Evolutionary conservation across 2,329 filamentous ascomycete species (phyloP).

Genomic region (Calonectria multiphialidica): DNA sequence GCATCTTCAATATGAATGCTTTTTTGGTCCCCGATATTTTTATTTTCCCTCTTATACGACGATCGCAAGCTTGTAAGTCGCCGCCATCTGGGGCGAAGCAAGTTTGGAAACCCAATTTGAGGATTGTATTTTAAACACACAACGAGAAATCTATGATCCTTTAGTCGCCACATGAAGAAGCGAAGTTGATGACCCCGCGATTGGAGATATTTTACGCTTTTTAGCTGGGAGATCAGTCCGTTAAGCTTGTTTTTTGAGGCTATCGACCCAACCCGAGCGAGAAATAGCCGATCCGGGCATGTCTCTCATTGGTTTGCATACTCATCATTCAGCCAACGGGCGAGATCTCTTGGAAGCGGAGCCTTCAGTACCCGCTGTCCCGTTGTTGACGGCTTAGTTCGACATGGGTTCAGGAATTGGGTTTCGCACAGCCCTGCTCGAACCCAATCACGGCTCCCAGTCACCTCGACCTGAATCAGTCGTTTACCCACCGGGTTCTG

Average conservation of each 20-base stretch:
- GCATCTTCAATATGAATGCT: no score
- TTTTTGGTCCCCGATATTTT: no score
- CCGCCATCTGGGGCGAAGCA: no score
- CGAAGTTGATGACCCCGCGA: not conserved
- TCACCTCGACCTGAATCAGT: not conserved
- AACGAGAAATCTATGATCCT: no score
- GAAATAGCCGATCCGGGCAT: not conserved
- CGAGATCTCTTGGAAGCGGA: slow-evolving; percentile 1
- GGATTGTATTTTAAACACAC: no score
- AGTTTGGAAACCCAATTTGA: no score
- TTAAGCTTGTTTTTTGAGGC: not conserved
- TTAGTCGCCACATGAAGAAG: no score
- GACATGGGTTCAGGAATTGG: not conserved
- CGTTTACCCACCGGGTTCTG: not conserved
- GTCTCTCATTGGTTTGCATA: not conserved
- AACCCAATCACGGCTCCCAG: not conserved
- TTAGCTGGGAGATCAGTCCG: not conserved
- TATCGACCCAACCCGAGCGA: not conserved
- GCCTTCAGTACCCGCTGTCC: not conserved
- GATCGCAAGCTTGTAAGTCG: no score
- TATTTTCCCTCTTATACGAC: no score
- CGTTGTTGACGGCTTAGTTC: not conserved
- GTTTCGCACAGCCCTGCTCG: not conserved
- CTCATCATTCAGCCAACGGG: not conserved
- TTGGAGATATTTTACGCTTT: not conserved